Evolutionary conservation across 352 stramenopile species (phyloP).

Genomic region (Globisporangium ultimum): DNA sequence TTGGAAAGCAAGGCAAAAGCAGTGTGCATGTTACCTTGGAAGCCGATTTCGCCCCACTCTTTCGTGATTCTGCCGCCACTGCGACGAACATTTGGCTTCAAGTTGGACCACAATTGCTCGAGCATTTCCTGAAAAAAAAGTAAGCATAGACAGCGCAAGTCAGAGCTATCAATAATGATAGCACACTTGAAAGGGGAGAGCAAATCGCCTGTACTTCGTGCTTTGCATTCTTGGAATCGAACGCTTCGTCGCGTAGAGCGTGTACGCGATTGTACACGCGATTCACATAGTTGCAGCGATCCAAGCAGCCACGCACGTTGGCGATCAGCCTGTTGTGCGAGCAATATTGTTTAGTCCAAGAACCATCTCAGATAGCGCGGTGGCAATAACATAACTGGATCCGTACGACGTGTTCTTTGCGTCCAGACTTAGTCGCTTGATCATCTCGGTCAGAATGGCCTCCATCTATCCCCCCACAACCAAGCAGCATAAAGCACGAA

Average conservation of each 20-base stretch:
- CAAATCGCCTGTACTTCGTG: slow-evolving; percentile 46
- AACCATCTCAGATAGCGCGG: too few relatives aligned
- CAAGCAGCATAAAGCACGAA: slow-evolving; percentile 8
- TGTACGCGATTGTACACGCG: slow-evolving; percentile 54
- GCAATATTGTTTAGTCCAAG: not conserved
- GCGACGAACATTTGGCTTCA: slow-evolving; percentile 78
- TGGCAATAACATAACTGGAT: not conserved
- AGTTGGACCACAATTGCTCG: slow-evolving; percentile 74
- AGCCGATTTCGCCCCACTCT: slow-evolving; percentile 86
- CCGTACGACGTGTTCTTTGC: slow-evolving; percentile 44
- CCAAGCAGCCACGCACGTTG: slow-evolving; percentile 65
- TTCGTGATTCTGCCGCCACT: slow-evolving; percentile 78
- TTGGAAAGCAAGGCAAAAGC: not conserved
- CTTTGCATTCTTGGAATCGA: slow-evolving; percentile 53
- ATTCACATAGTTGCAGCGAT: slow-evolving; percentile 76
- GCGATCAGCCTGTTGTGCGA: slow-evolving; percentile 41
- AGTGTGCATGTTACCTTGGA: slow-evolving; percentile 51
- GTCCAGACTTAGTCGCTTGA: slow-evolving; percentile 45
- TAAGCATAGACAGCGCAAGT: not conserved
- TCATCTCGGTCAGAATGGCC: slow-evolving; percentile 46
- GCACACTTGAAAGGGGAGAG: not conserved
- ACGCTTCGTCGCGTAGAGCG: slow-evolving; percentile 58
- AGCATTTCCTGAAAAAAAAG: slow-evolving; percentile 46
- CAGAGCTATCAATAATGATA: too few relatives aligned
- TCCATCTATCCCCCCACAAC: slow-evolving; percentile 36